These are phyloP conservation scores for Kalanchoe fedtschenkoi DNA, from an alignment of 164 flowering plant genomes.

Conservation along the genomic window DNA sequence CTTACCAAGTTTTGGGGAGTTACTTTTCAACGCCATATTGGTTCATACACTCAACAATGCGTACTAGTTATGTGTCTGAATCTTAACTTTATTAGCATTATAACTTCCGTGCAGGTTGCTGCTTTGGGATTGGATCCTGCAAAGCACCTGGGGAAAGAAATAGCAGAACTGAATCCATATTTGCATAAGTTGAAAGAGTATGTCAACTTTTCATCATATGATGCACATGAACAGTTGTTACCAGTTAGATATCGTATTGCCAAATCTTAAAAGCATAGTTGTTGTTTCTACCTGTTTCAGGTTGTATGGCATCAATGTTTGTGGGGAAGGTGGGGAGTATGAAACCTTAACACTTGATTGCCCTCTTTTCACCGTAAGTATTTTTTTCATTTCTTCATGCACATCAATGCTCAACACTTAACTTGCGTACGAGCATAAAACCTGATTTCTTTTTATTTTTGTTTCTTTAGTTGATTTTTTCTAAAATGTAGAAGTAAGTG, in stretches of 20 bases:
- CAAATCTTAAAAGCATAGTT: not conserved
- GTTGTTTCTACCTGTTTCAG: constrained; percentile 27
- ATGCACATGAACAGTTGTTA: not conserved
- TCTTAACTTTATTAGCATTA: not conserved
- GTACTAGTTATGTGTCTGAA: not conserved
- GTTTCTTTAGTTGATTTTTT: too few species aligned
- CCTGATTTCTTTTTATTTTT: too few species aligned
- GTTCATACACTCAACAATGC: not conserved
- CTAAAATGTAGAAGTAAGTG: too few species aligned
- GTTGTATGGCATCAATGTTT: constrained; percentile 80
- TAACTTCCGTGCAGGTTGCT: constrained; percentile 51
- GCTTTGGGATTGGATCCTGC: constrained; percentile 80
- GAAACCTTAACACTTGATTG: constrained; percentile 93
- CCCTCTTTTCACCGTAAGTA: constrained; percentile 71
- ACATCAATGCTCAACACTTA: too few species aligned
- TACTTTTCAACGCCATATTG: not conserved
- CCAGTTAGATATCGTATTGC: not conserved
- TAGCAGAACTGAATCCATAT: constrained; percentile 40
- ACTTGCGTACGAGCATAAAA: too few species aligned
- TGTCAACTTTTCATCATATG: constrained; percentile 9
- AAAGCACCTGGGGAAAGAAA: constrained; percentile 83
- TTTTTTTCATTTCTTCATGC: not conserved
- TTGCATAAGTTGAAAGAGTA: constrained; percentile 79
- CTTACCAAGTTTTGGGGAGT: too few species aligned
- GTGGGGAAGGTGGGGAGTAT: constrained; percentile 99